Percentiles rank a stretch among this genome's conserved stretches.
phyloP scores from a whole-genome alignment of 352 stramenopile genomes.

The Paralagenidium karlingii region DNA sequence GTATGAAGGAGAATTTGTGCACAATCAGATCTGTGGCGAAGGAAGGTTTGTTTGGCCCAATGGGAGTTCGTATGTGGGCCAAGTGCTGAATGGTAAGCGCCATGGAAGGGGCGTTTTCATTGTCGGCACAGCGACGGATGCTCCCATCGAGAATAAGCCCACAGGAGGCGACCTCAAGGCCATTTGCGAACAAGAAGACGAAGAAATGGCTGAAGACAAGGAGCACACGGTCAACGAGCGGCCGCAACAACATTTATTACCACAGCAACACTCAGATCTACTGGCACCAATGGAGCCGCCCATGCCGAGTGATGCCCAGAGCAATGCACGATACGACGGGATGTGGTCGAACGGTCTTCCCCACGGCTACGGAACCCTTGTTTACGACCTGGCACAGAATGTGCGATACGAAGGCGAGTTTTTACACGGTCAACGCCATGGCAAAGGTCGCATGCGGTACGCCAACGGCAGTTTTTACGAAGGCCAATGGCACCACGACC shows the following conservation, averaged over 20 bases:
- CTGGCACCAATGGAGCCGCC: background rate
- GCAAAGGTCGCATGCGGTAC: constrained; percentile 52
- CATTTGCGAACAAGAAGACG: background rate
- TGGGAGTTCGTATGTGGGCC: constrained; percentile 66
- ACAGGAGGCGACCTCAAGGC: background rate
- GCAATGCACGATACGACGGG: constrained; percentile 61
- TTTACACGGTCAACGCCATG: constrained; percentile 28
- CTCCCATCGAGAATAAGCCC: background rate
- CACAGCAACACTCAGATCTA: background rate
- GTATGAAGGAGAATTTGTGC: constrained; percentile 59
- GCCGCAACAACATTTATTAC: background rate
- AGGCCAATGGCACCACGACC: constrained; percentile 54
- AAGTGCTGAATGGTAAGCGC: constrained; percentile 47
- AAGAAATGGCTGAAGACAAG: constrained; percentile 3
- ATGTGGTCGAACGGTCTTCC: constrained; percentile 59
- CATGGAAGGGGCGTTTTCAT: constrained; percentile 62
- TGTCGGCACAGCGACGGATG: constrained; percentile 1
- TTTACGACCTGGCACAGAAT: constrained; percentile 48
- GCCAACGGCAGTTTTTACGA: constrained; percentile 46
- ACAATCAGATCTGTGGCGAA: constrained; percentile 54
- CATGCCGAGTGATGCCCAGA: constrained; percentile 11
- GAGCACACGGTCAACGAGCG: background rate
- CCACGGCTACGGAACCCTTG: constrained; percentile 50
- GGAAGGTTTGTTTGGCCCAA: constrained; percentile 72
- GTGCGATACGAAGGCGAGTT: constrained; percentile 52